Evolutionary conservation across 2,329 filamentous ascomycete species (phyloP).

Genomic region (Aspergillus pseudotamarii): DNA sequence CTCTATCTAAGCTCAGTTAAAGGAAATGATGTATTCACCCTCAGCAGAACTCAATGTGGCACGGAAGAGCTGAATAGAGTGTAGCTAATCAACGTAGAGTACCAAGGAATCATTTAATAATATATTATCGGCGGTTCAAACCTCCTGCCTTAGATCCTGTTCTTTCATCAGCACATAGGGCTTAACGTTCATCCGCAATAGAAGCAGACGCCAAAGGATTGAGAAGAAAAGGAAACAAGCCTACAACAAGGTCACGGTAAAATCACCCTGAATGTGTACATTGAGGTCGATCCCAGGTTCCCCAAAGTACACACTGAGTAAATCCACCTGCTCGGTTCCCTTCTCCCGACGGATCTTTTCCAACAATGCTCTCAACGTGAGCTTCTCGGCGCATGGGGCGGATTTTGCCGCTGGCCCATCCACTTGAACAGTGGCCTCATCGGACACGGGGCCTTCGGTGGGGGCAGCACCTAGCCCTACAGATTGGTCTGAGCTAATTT

Average conservation of each 20-base stretch:
- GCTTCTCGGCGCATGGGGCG: neutral
- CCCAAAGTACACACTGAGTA: neutral
- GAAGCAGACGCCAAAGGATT: neutral
- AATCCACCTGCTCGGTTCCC: neutral
- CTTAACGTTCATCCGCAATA: neutral
- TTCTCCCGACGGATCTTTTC: neutral
- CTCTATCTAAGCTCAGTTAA: neutral
- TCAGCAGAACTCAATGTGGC: neutral
- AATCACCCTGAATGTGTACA: neutral
- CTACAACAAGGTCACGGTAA: neutral
- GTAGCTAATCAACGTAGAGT: neutral
- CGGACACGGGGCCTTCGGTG: neutral
- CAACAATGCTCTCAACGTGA: neutral
- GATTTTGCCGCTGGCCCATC: neutral
- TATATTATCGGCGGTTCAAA: neutral
- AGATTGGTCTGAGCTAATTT: neutral
- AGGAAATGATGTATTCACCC: neutral
- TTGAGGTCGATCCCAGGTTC: neutral
- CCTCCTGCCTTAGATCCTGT: neutral
- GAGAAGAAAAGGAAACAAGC: neutral
- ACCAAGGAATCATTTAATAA: neutral
- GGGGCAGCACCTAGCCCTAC: neutral
- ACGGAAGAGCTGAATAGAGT: neutral
- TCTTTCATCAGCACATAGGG: neutral
- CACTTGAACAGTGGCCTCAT: neutral